Evolutionary conservation across 768 basidiomycete genomes (phyloP), one percentile per base, ranked within the genome.

Genomic region (Coprinopsis marcescibilis): DNA sequence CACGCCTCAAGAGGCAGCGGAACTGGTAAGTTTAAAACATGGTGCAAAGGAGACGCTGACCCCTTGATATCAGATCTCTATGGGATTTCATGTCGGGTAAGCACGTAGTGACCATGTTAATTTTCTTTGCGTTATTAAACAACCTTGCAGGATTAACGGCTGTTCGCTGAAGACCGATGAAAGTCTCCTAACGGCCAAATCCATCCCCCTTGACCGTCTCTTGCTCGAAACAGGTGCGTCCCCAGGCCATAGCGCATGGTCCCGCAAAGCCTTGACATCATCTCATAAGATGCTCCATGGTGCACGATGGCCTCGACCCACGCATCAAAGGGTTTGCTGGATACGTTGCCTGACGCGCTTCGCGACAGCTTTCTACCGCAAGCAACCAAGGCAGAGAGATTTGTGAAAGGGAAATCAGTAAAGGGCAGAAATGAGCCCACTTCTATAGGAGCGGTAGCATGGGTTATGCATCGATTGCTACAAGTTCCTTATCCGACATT

Each of bases 361-460:
- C 72, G 67, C 27, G 55, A 66, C 2, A 55, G 72, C 12, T 86
- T 78, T 59, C 70, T 77, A 48, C 80, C 81, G 1, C 60, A 61
- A 1, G 62, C 71, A 2, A 73, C 68, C 24, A 75, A 77, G 44
- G 71, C 78, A 1, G 81, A 87, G 46, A 70, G 72, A 1, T 88
- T 83, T 57, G 66, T 71, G 19, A 53, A 55, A 8, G 84, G 81
- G 0, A 76, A 73, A 50, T 67, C 78, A 2, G 80, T 89, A 34
- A 90, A 89, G 63, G 85, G 87, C 2, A 70, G 89, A 33, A 88
- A 84, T 54, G 89, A 91, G 56, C 86, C 89, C 3, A 66, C 62
- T 27, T 65, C 75, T 1, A 74, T 84, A 19, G 83, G 82, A 4
- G 75, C 73, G 20, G 78, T 90, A 8, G 89, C 85, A 17, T 88